Conservation (phyloP, 2,329 filamentous ascomycete species). For the Neonectria neomacrospora region DNA sequence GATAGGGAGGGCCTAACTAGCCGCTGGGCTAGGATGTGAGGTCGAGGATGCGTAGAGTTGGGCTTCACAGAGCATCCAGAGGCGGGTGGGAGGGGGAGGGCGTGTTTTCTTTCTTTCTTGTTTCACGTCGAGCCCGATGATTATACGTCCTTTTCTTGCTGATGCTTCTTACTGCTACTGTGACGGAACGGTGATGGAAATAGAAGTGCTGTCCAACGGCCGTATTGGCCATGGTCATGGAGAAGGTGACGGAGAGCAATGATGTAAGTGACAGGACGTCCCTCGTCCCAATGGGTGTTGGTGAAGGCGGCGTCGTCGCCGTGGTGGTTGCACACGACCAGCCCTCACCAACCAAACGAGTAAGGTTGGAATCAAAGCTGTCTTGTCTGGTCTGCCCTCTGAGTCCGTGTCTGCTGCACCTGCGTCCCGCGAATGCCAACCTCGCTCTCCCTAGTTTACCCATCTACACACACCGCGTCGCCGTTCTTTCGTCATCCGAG, state of each 20-base stretch:
- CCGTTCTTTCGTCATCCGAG: constrained; percentile 43
- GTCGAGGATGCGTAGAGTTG: not conserved
- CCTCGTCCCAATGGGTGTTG: constrained; percentile 7
- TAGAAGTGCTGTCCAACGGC: constrained; percentile 3
- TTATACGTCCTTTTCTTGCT: not conserved
- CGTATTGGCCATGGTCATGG: constrained; percentile 1
- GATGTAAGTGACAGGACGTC: constrained; percentile 29
- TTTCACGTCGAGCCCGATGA: not conserved
- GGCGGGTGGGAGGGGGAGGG: not conserved
- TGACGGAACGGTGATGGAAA: constrained; percentile 17
- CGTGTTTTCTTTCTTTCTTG: not conserved
- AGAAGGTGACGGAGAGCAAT: constrained; percentile 15
- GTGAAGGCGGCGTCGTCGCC: constrained; percentile 4
- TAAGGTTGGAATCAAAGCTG: constrained; percentile 11
- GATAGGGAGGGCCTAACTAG: not conserved
- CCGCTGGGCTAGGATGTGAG: not conserved
- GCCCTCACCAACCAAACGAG: constrained; percentile 7
- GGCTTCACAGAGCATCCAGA: not conserved
- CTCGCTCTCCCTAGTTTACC: constrained; percentile 22
- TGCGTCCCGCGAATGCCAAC: constrained; percentile 13
- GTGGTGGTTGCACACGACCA: constrained; percentile 24
- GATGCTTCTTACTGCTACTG: constrained; percentile 1
- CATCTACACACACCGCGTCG: constrained; percentile 34
- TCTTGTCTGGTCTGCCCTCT: constrained; percentile 17
- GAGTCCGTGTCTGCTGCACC: constrained; percentile 3